Conservation (phyloP, 345 rosid species). For the Erysimum cheiranthoides region DNA sequence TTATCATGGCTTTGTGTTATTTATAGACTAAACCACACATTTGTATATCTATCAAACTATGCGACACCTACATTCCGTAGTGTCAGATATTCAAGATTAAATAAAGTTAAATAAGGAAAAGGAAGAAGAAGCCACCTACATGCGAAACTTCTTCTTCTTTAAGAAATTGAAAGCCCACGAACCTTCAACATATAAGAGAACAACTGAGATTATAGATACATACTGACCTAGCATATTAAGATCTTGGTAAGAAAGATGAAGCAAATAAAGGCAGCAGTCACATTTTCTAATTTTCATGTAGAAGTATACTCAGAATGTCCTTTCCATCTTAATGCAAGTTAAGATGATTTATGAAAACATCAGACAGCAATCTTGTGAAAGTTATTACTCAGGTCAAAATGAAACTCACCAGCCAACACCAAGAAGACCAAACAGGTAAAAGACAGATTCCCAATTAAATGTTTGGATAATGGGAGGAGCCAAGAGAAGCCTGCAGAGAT, state of each 20-base stretch:
- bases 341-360: no score
- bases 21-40: no score
- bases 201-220: constrained; percentile 24
- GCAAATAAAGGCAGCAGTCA: constrained; percentile 1
- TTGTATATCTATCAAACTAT: no score
- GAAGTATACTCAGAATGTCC: not conserved
- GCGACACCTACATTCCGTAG: no score
- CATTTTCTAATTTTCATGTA: constrained; percentile 9
- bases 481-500: constrained; percentile 80
- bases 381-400: not conserved
- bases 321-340: no score
- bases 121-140: constrained; percentile 52
- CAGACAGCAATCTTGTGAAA: constrained; percentile 1
- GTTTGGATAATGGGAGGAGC: constrained; percentile 89
- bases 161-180: constrained; percentile 68
- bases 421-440: constrained; percentile 75
- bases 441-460: constrained; percentile 90
- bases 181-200: constrained; percentile 61
- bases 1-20: no score
- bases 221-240: constrained; percentile 28
- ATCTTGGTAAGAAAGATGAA: constrained; percentile 18
- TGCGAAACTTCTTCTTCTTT: constrained; percentile 50
- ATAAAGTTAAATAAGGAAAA: not conserved
- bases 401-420: constrained; percentile 81
- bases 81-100: constrained; percentile 4